Base-by-base conservation (phyloP, 805 yeast species). In the Candida xyloterini region DNA sequence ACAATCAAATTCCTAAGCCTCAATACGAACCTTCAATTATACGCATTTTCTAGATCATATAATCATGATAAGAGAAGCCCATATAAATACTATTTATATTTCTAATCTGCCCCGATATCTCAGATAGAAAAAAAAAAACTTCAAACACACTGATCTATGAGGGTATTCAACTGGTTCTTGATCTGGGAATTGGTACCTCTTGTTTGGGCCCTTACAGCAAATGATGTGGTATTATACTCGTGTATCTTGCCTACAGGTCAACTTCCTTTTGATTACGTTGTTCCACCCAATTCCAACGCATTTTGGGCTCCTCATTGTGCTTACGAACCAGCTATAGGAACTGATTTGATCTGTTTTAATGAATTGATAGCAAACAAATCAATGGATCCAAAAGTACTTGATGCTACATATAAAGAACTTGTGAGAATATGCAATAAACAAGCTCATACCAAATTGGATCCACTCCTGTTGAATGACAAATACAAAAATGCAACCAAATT, bases 271-370 rank as follows among this genome's bases (percentile, higher is more conserved):
- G 60, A 57, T 21, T 56, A 31, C 39, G 2, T n/a, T 8, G n/a
- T 44, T 1, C 50, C 49, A 5, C 27, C 29, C n/a, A 21, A 21
- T 7, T 13, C 30, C 7, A 49, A 35, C 32, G 16, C 31, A 10
- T 55, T 50, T 15, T 59, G 61, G 59, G 38, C 30, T 21, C 47
- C 56, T 3, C 24, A 41, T 11, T 59, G 63, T 40, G 37, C 31
- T 13, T 55, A 57, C 36, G 55, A 51, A 30, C 63, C 63, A 1
- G 31, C 51, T 4, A 21, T 48, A 18, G 60, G 58, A 0, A 55
- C 62, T 1, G 15, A 53, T 11, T 32, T 55, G n/a, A 10, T 47
- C 4, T 59, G 63, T 38, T 46, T 56, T 21, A 33, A 50, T n/a
- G 53, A 53, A 6, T 42, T 33, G 22, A 21, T 24, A 3, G 13